phyloP scores from a whole-genome alignment of 1,139 yeast species.

The Yamadazyma pseudoaaseri region DNA sequence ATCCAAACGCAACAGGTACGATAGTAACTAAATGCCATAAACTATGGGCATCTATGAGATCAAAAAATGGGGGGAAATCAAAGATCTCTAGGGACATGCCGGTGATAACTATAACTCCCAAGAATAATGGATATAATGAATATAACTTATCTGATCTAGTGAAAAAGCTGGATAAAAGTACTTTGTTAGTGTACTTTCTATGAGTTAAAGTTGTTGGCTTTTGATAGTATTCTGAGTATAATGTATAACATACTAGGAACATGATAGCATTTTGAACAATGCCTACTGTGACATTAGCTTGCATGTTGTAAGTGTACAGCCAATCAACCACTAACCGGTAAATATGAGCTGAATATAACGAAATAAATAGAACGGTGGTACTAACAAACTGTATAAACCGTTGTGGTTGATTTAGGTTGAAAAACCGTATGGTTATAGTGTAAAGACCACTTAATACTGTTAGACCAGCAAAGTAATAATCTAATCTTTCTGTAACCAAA shows the following conservation, averaged over 20 bases:
- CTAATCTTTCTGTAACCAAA: constrained; percentile 74
- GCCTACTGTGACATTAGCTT: constrained; percentile 80
- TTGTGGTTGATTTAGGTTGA: neutral
- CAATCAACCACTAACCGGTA: constrained; percentile 68
- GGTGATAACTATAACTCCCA: constrained; percentile 50
- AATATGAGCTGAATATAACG: constrained; percentile 62
- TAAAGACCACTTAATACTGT: constrained; percentile 79
- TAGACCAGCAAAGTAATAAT: constrained; percentile 90
- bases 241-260: constrained; percentile 27
- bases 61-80: constrained; percentile 76
- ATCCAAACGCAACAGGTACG: constrained; percentile 51
- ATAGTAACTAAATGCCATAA: constrained; percentile 87
- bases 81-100: constrained; percentile 89
- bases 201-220: constrained; percentile 20
- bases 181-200: constrained; percentile 23
- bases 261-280: constrained; percentile 57
- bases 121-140: constrained; percentile 41
- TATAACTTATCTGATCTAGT: constrained; percentile 38
- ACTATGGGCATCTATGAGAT: constrained; percentile 86
- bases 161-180: constrained; percentile 35
- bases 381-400: constrained; percentile 22
- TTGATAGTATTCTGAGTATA: constrained; percentile 33
- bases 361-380: constrained; percentile 43
- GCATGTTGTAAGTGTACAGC: constrained; percentile 94
- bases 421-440: constrained; percentile 57